A percentile compares a stretch with the other conserved stretches of the same genome.
Evolutionary conservation across 352 stramenopile species (phyloP).

Genomic region (Pythium phragmitis): DNA sequence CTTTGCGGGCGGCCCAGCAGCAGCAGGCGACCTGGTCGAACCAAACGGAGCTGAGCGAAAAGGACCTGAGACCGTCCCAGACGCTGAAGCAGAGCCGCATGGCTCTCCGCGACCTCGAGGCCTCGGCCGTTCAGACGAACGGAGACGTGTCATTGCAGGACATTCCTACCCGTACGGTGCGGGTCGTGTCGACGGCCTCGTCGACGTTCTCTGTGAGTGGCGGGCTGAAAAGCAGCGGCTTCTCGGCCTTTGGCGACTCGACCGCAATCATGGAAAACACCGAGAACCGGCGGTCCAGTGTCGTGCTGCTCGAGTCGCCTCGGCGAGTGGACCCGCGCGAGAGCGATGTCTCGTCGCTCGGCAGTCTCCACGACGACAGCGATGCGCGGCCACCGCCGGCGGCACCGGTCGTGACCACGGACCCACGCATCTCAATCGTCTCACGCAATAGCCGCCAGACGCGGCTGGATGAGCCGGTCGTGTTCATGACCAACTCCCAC

Average conservation of each 20-base stretch:
- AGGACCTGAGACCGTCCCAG: neutral
- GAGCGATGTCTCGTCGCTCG: constrained; percentile 15
- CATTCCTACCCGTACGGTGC: neutral
- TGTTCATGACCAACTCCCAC: no score
- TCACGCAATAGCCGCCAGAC: no score
- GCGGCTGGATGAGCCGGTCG: no score
- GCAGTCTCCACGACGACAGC: constrained; percentile 18
- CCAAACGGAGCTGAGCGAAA: no score
- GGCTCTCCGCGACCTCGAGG: neutral
- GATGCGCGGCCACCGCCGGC: neutral
- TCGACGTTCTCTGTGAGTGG: constrained; percentile 13
- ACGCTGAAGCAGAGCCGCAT: neutral
- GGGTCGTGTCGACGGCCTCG: constrained; percentile 6
- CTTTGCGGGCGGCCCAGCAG: no score
- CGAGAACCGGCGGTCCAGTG: neutral
- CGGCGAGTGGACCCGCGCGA: neutral
- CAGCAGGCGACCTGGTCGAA: no score
- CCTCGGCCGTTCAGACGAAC: neutral
- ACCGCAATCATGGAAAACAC: constrained; percentile 7
- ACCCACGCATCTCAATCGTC: no score
- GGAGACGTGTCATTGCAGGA: neutral
- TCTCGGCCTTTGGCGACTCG: neutral
- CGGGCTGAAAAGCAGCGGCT: neutral
- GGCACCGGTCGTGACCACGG: no score
- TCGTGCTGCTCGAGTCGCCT: constrained; percentile 14